phyloP scores from a whole-genome alignment of 2,329 filamentous ascomycete genomes.

The Neofusicoccum laricinum region DNA sequence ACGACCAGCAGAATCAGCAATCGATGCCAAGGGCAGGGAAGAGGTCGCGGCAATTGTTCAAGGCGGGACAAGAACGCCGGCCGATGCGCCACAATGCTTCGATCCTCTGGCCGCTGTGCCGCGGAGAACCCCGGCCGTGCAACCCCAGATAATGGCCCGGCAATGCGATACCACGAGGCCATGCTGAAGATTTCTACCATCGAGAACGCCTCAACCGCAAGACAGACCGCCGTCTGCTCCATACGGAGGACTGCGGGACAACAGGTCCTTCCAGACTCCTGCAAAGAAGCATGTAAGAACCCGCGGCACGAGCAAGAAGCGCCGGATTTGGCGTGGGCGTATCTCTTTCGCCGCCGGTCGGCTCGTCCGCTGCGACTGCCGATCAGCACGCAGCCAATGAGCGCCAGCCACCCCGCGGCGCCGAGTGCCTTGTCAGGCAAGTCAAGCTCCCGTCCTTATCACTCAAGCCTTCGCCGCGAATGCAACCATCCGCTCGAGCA shows the following conservation, averaged over 20 bases:
- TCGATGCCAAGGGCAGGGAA: neutral
- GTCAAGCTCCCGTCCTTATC: neutral
- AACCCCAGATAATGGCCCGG: neutral
- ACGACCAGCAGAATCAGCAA: neutral
- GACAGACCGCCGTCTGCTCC: too few relatives aligned
- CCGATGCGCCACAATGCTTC: conserved; percentile 9
- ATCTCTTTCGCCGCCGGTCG: neutral
- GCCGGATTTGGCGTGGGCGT: neutral
- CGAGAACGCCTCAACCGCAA: too few relatives aligned
- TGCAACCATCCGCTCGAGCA: neutral
- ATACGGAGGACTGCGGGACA: neutral
- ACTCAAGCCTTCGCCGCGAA: neutral
- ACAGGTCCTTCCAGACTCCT: neutral
- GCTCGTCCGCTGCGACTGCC: neutral
- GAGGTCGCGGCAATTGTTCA: neutral
- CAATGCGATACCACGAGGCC: neutral
- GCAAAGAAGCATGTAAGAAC: neutral
- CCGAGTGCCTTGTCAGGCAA: neutral
- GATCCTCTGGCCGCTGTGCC: neutral
- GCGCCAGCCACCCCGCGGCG: neutral
- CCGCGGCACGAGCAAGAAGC: neutral
- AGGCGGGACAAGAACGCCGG: neutral
- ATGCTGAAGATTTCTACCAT: too few relatives aligned
- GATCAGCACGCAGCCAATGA: neutral
- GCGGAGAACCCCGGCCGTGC: conserved; percentile 12